Conservation (phyloP, 2,329 filamentous ascomycete genomes). For the Calycina herbarum region DNA sequence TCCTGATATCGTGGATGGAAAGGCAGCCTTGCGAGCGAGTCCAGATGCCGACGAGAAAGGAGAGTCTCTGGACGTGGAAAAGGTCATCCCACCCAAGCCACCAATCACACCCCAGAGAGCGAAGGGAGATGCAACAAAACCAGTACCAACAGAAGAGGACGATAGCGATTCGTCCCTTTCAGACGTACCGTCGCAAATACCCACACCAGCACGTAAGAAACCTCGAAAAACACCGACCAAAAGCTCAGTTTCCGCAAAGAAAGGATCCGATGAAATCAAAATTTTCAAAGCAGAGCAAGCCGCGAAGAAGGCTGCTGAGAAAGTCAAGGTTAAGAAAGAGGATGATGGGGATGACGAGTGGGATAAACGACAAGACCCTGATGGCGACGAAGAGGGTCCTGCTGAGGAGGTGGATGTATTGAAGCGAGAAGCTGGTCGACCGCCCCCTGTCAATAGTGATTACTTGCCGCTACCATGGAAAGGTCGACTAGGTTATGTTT, state of each 20-base stretch:
- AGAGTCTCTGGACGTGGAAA: constrained; percentile 29
- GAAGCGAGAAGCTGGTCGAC: constrained; percentile 38
- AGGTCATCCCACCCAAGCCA: constrained; percentile 10
- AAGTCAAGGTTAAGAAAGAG: constrained; percentile 30
- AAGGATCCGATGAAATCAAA: constrained; percentile 37
- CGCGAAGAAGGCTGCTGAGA: constrained; percentile 31
- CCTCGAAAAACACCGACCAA: constrained; percentile 34
- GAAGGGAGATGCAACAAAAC: constrained; percentile 18
- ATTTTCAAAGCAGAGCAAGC: constrained; percentile 36
- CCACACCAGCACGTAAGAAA: constrained; percentile 27
- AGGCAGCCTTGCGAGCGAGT: constrained; percentile 35
- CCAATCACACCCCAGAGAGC: constrained; percentile 13
- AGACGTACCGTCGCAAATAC: constrained; percentile 14
- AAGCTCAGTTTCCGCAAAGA: constrained; percentile 36
- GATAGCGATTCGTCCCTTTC: constrained; percentile 28
- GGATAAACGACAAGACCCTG: constrained; percentile 32
- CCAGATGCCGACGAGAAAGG: constrained; percentile 35
- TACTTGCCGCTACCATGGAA: constrained; percentile 88
- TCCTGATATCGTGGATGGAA: constrained; percentile 35
- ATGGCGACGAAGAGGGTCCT: constrained; percentile 32
- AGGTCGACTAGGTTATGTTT: constrained; percentile 83
- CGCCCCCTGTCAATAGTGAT: constrained; percentile 78
- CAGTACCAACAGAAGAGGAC: constrained; percentile 17
- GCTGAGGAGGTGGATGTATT: constrained; percentile 34
- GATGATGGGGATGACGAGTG: constrained; percentile 30